phyloP scores from a whole-genome alignment of 305 asterid species.

The Rubia balearica region DNA sequence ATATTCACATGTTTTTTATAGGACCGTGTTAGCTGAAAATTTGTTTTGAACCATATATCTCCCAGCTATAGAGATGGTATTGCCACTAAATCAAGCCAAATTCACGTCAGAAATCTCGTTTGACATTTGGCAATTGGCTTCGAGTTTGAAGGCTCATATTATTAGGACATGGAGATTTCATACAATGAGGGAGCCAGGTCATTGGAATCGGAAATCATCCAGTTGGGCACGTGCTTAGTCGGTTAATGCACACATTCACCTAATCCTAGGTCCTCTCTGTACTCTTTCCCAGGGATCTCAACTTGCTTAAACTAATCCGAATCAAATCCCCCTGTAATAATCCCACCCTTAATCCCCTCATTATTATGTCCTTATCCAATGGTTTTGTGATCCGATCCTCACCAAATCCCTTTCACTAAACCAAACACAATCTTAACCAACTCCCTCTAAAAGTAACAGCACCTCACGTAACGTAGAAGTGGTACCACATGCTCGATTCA shows the following conservation, averaged over 20 bases:
- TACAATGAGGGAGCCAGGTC: conserved; percentile 29
- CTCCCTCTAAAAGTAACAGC: not conserved
- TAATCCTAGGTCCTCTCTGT: conserved; percentile 7
- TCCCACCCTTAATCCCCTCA: conserved; percentile 7
- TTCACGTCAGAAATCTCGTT: no score
- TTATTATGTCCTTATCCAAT: conserved; percentile 5
- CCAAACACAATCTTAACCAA: conserved; percentile 26
- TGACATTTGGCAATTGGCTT: no score
- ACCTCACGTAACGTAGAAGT: not conserved
- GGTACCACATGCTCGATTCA: conserved; percentile 4
- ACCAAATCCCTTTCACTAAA: conserved; percentile 11
- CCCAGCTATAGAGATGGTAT: no score
- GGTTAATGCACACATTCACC: conserved; percentile 21
- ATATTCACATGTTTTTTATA: no score
- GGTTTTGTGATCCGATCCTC: not conserved
- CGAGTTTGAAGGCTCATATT: conserved; percentile 10
- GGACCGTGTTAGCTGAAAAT: no score
- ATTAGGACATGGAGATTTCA: conserved; percentile 12
- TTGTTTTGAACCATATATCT: no score
- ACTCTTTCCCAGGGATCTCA: conserved; percentile 28
- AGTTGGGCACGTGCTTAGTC: conserved; percentile 43
- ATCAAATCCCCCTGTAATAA: conserved; percentile 2
- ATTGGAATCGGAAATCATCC: conserved; percentile 24
- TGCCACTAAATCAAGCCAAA: no score
- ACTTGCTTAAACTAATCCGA: not conserved